phyloP scores from a whole-genome alignment of 169 alveolate species.

The Theileria sp. region DNA sequence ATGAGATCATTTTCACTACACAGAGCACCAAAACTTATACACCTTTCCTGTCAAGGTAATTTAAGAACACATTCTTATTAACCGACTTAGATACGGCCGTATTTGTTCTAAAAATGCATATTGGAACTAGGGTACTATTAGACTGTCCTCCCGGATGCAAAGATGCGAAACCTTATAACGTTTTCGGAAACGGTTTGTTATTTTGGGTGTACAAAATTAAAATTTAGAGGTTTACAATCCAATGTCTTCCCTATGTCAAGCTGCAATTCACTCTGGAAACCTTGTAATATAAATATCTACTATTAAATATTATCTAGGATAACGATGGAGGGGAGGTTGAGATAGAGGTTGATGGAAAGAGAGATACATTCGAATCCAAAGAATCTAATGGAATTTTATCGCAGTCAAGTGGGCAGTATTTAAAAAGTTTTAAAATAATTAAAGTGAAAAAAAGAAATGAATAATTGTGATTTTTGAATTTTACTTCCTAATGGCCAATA shows the following conservation, averaged over 20 bases:
- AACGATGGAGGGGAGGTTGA: constrained; percentile 68
- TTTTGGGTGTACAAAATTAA: background rate
- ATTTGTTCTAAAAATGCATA: constrained; percentile 70
- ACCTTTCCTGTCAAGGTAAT: constrained; percentile 64
- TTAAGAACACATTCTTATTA: background rate
- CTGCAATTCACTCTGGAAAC: constrained; percentile 84
- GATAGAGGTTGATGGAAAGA: constrained; percentile 69
- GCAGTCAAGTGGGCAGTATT: constrained; percentile 55
- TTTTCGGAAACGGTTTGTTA: constrained; percentile 64
- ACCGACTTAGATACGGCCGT: constrained; percentile 65
- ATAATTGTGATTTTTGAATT: background rate
- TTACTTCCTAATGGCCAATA: background rate
- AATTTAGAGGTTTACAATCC: constrained; percentile 80
- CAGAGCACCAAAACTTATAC: constrained; percentile 68
- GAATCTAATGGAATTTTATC: constrained; percentile 58
- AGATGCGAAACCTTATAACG: constrained; percentile 57
- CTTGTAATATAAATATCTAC: constrained; percentile 12
- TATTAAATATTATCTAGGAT: constrained; percentile 24
- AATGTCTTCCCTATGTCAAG: constrained; percentile 81
- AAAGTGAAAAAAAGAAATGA: constrained; percentile 18
- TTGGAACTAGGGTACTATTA: constrained; percentile 72
- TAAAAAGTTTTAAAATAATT: constrained; percentile 58
- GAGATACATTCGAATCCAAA: constrained; percentile 30
- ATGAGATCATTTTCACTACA: constrained; percentile 79
- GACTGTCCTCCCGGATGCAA: constrained; percentile 82